These are phyloP conservation scores for Cornus controversa DNA, from an alignment of 148 eudicot species.

Conservation along the genomic window DNA sequence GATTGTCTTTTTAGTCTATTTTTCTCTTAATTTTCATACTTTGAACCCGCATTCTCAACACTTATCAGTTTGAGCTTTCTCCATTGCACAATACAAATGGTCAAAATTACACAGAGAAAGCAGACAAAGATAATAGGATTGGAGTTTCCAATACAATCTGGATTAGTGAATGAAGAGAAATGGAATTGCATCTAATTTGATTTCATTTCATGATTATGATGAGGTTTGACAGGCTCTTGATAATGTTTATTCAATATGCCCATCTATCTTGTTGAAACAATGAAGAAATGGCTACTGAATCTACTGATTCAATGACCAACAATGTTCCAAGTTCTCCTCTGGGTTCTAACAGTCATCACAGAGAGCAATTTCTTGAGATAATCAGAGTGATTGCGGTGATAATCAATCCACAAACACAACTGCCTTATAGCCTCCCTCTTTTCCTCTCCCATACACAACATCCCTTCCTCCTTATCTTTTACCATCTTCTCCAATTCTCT, in stretches of 20 bases:
- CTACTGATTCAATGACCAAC: too few species aligned
- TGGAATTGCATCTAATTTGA: neutral
- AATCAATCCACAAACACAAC: constrained; percentile 75
- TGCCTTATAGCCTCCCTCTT: constrained; percentile 89
- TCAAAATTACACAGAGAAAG: neutral
- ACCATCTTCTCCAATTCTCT: constrained; percentile 40
- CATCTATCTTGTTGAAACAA: neutral
- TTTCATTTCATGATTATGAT: too few species aligned
- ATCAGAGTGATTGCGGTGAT: constrained; percentile 60
- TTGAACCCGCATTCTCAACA: too few species aligned
- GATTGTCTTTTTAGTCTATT: too few species aligned
- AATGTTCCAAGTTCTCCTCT: constrained; percentile 15
- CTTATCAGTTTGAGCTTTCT: too few species aligned
- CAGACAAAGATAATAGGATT: neutral
- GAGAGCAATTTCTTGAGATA: constrained; percentile 43
- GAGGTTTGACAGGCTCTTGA: neutral
- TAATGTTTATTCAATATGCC: neutral
- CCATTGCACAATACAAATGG: too few species aligned
- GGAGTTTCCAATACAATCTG: neutral
- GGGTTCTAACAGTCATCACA: constrained; percentile 16
- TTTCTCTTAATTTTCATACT: too few species aligned
- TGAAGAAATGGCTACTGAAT: too few species aligned
- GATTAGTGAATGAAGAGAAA: neutral
- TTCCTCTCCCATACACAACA: constrained; percentile 52
- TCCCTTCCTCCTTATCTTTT: constrained; percentile 57